phyloP scores from a whole-genome alignment of 2,329 filamentous ascomycete species.

The Botrytis deweyae region DNA sequence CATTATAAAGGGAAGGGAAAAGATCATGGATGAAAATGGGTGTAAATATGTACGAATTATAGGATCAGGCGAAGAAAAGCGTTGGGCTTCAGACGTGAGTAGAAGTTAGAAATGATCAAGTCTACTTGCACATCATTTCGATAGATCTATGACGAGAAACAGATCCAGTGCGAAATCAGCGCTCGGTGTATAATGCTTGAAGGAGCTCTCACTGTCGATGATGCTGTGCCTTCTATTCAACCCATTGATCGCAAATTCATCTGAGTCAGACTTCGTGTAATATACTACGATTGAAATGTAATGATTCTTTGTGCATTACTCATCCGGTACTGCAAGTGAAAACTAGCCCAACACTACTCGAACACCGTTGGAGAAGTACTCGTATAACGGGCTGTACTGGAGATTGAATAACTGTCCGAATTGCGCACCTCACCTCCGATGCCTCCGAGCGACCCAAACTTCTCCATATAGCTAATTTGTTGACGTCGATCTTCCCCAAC shows the following conservation, averaged over 20 bases:
- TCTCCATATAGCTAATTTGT: background rate
- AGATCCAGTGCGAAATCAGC: background rate
- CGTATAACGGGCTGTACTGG: background rate
- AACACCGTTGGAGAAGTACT: background rate
- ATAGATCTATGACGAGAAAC: background rate
- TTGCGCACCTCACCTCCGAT: background rate
- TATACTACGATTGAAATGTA: background rate
- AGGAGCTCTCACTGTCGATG: background rate
- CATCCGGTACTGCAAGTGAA: background rate
- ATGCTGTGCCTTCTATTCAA: background rate
- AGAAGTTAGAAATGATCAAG: background rate
- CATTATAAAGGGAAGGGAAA: conserved; percentile 41
- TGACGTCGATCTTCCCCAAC: background rate
- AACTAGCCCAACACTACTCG: background rate
- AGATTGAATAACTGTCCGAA: background rate
- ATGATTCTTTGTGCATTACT: background rate
- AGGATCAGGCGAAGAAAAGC: background rate
- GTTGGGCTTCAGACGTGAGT: background rate
- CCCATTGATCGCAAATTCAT: background rate
- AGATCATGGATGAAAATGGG: conserved; percentile 1
- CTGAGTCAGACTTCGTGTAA: background rate
- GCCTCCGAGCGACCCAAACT: background rate
- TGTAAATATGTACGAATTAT: conserved; percentile 20
- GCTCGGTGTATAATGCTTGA: background rate
- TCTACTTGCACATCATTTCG: background rate